Base-by-base conservation (phyloP, 371 early-diverging fungal species). In the Mucor piriformis region DNA sequence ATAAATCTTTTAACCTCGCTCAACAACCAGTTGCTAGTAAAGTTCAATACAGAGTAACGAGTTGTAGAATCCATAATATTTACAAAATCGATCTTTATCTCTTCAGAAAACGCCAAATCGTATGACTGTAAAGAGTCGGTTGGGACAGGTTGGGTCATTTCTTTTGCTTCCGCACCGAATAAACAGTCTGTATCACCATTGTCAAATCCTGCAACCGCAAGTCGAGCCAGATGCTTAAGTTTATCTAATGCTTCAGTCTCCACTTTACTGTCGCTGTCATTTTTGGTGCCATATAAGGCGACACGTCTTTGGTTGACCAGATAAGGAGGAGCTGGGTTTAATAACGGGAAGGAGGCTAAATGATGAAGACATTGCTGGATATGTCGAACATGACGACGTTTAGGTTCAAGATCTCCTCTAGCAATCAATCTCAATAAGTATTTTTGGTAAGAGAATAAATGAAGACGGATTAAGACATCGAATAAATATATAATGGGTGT, bases 341-440 rank as follows among this genome's bases (percentile, higher is more conserved):
- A 59, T 10, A 86, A 34, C 0, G 88, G 86, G 21, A 88, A 84
- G 0, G 79, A 74, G 20, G 77, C 79, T 4, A 88, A 57, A 42
- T 85, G 81, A 32, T 76, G 70, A 2, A 88, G 51, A 27, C 84
- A 83, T 25, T 80, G 70, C 21, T 73, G 64, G 1, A 81, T 81
- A 3, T 76, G 73, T 29, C 75, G 69, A 24, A 71, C 55, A 18
- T 67, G 34, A 10, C 79, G 74, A 38, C 69, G 72, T 12, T 54
- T 73, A 8, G 73, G 70, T 44, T 84, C 80, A 2, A 86, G 57
- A 55, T 85, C 85, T 5, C 89, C 89, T 25, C 86, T 75, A 10
- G 89, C 86, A 61, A 86, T 86, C n/a, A 89, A 54, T 21, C 87
- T 72, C 23, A 82, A 69, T 13, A 87, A 55, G 60, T 84, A 89